These are phyloP conservation scores for Rhodamnia argentea DNA, from an alignment of 345 rosid genomes.

Conservation along the genomic window DNA sequence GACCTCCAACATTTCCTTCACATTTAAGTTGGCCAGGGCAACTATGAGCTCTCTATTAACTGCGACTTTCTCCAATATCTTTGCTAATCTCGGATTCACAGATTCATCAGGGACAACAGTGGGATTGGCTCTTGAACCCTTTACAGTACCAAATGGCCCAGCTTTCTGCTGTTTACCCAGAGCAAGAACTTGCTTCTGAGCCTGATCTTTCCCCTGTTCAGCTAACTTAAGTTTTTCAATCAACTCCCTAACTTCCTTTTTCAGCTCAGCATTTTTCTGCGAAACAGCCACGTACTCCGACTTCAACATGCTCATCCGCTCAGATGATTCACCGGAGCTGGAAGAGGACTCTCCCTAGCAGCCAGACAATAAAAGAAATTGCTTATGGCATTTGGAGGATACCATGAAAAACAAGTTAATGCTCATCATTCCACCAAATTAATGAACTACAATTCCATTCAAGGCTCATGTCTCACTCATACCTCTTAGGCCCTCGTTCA, in stretches of 20 bases:
- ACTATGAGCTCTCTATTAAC: constrained; percentile 26
- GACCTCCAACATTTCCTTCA: constrained; percentile 30
- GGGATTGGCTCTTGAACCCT: constrained; percentile 33
- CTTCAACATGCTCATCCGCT: constrained; percentile 23
- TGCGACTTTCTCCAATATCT: constrained; percentile 23
- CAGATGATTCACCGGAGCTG: constrained; percentile 18
- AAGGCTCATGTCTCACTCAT: neutral
- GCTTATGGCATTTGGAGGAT: neutral
- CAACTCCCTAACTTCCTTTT: constrained; percentile 22
- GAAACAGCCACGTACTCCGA: constrained; percentile 16
- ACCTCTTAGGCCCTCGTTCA: neutral
- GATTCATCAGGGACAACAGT: constrained; percentile 34
- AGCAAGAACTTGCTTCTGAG: constrained; percentile 23
- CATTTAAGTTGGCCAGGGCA: constrained; percentile 43
- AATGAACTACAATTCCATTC: neutral
- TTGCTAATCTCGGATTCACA: constrained; percentile 30
- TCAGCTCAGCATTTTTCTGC: constrained; percentile 23
- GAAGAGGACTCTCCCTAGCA: constrained; percentile 5
- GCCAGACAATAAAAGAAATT: neutral
- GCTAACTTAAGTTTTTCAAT: constrained; percentile 27
- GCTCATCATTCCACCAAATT: neutral
- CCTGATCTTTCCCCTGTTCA: constrained; percentile 31
- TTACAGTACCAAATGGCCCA: constrained; percentile 36
- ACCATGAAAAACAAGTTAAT: neutral
- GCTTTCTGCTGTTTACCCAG: constrained; percentile 30